A percentile compares a stretch with the other conserved stretches of the same genome.
Evolutionary conservation across 176 grass and related monocot genomes (phyloP).

Genomic region (Lolium multiflorum): DNA sequence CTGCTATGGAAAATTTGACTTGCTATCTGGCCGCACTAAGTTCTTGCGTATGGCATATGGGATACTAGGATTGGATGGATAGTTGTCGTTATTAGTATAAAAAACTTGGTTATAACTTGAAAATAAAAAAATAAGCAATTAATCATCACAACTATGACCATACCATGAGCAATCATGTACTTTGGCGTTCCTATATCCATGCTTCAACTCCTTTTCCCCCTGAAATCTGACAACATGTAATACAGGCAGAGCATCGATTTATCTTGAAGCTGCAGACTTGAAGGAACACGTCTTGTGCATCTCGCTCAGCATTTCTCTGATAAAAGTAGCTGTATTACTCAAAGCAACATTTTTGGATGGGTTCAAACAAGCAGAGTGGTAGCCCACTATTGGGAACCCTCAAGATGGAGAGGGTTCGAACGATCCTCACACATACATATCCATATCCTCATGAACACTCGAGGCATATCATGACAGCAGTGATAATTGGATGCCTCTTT

Average conservation of each 20-base stretch:
- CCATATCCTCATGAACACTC: conserved; percentile 90
- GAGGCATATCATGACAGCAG: conserved; percentile 86
- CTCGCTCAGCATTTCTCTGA: not conserved
- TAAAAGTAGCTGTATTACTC: conserved; percentile 11
- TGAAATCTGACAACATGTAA: conserved; percentile 33
- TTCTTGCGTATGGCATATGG: not conserved
- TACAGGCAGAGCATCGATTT: conserved; percentile 29
- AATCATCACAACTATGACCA: not conserved
- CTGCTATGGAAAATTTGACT: conserved; percentile 33
- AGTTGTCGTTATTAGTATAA: conserved; percentile 2
- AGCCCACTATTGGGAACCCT: conserved; percentile 75
- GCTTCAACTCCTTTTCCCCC: not conserved
- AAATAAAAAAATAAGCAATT: not conserved
- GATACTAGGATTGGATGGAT: not conserved
- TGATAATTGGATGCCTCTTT: conserved; percentile 81
- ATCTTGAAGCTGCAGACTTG: conserved; percentile 23
- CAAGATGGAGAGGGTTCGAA: conserved; percentile 82
- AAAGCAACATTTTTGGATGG: conserved; percentile 48
- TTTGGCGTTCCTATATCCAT: not conserved
- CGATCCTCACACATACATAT: conserved; percentile 82
- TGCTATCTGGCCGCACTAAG: not conserved
- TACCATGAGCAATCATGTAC: conserved; percentile 13
- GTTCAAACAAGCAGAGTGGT: conserved; percentile 65
- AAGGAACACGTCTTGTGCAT: conserved; percentile 16
- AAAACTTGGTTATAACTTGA: not conserved